Evolutionary conservation across 164 flowering plant species (phyloP), one percentile per base, ranked within the genome.

Genomic region (Akebia trifoliata): DNA sequence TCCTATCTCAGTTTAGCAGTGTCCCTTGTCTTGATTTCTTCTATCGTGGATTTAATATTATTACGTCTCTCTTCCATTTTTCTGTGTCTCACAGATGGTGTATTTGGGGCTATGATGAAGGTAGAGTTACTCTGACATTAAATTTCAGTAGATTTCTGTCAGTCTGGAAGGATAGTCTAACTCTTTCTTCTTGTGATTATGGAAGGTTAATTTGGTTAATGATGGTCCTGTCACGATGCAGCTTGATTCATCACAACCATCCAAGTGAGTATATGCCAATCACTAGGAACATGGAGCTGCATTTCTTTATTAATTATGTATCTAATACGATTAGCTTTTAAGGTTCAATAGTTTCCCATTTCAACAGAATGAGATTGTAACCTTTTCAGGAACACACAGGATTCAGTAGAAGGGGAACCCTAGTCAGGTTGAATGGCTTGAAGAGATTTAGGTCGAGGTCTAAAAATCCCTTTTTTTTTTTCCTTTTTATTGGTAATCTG

Each of bases 211-310:
- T 60, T 77, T 92, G 76, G 86, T 86, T 45, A 92, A 92, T 56
- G 96, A 87, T 73, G 98, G 96, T 12, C 98, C 98, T 10, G 96
- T 92, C 28, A 92, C 98, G 14, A 81, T 92, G 93, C 98, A 89
- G 68, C 85, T 92, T n/a, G 96, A 89, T 59, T 88, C 96, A 6
- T 59, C 82, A 6, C 79, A 67, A 66, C 30, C 81, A 34, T 73
- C 85, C 42, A 83, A 74, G 91, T 92, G 62, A 80, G 83, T 66
- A 46, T n/a, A n/a, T n/a, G n/a, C n/a, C n/a, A n/a, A n/a, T n/a
- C n/a, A n/a, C n/a, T n/a, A n/a, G n/a, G n/a, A n/a, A n/a, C n/a
- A n/a, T n/a, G n/a, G n/a, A n/a, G n/a, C n/a, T n/a, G n/a, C n/a
- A n/a, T n/a, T n/a, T n/a, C n/a, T n/a, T n/a, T n/a, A n/a, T n/a